A percentile compares a stretch with the other conserved stretches of the same genome.
phyloP scores from a whole-genome alignment of 2,329 filamentous ascomycete species.

The Penicillium sp. region DNA sequence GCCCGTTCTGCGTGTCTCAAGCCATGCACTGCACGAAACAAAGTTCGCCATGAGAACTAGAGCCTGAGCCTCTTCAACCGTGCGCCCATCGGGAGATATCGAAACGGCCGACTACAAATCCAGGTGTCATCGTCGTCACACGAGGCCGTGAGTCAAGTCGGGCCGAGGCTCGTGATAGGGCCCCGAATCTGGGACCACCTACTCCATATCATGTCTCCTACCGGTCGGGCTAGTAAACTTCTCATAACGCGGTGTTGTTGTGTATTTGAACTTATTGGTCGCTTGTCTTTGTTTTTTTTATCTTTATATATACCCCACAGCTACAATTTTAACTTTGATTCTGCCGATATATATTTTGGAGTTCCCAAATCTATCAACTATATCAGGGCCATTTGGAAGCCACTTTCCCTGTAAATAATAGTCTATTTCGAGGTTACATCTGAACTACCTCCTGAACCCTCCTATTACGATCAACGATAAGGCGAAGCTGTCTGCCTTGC shows the following conservation, averaged over 20 bases:
- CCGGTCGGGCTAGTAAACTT: not conserved
- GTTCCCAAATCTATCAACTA: not conserved
- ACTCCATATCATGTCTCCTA: not conserved
- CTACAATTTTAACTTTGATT: not conserved
- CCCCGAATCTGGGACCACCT: not conserved
- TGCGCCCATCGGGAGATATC: not conserved
- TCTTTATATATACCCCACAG: not conserved
- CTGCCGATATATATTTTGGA: not conserved
- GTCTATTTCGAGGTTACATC: slow-evolving; percentile 38
- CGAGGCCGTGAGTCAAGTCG: not conserved
- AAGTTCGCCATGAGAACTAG: not conserved
- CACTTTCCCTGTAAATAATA: not conserved
- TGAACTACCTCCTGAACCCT: slow-evolving; percentile 57
- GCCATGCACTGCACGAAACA: not conserved
- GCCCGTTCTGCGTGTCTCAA: not conserved
- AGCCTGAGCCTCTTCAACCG: not conserved
- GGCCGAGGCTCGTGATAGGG: not conserved
- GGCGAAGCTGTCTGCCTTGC: slow-evolving; percentile 57
- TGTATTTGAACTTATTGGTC: not conserved
- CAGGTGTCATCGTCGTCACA: not conserved
- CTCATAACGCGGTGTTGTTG: too few relatives aligned
- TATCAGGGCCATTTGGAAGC: not conserved
- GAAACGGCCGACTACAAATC: not conserved
- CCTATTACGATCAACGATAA: slow-evolving; percentile 61
- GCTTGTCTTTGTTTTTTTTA: not conserved